phyloP scores from a whole-genome alignment of 805 yeast genomes.

The Saccharomycopsis oosterbeekiorum region DNA sequence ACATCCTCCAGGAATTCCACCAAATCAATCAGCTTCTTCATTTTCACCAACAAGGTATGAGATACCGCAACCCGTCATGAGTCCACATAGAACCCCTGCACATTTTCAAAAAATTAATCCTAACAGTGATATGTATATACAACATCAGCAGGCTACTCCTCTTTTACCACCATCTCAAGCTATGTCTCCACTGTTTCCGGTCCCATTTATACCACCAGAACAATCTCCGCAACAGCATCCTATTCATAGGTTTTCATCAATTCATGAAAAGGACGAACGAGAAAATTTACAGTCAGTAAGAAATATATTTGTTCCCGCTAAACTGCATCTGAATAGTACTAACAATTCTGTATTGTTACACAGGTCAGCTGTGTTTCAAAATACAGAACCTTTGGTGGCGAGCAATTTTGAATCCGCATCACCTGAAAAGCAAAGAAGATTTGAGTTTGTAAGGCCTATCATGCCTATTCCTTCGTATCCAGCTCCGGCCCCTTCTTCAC shows the following conservation, averaged over 20 bases:
- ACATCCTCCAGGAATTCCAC: neutral
- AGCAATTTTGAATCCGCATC: neutral
- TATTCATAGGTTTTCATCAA: neutral
- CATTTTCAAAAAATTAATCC: neutral
- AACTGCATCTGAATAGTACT: neutral
- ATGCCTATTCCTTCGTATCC: neutral
- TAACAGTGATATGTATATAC: neutral
- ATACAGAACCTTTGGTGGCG: neutral
- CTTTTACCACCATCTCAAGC: neutral
- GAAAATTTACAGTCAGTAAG: neutral
- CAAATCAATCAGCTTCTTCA: neutral
- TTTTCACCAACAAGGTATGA: neutral
- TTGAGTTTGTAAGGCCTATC: neutral
- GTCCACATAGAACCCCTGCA: neutral
- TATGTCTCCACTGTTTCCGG: neutral
- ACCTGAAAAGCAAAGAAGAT: neutral
- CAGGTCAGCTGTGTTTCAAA: neutral
- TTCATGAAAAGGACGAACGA: neutral
- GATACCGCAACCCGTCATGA: neutral
- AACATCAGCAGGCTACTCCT: neutral
- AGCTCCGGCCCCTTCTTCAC: neutral
- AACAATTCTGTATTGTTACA: neutral
- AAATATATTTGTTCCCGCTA: neutral
- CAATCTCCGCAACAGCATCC: neutral
- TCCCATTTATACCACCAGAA: neutral